phyloP scores from a whole-genome alignment of 1,284 basidiomycete species.

The Schizophyllum commune region DNA sequence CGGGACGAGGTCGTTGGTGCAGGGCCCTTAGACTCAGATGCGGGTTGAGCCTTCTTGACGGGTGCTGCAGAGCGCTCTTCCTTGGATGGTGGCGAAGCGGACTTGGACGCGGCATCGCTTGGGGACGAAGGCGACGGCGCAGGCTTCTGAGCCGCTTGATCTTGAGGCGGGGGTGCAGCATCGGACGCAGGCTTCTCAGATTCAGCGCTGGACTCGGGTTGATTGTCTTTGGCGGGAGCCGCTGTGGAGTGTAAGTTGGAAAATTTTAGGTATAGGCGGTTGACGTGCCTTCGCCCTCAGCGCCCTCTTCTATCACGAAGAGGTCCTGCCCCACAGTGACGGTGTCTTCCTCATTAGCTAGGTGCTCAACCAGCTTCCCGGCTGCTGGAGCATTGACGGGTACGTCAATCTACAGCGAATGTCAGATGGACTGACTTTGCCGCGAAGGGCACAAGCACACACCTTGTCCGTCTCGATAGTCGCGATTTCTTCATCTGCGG shows the following conservation, averaged over 20 bases:
- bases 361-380: conserved; percentile 83
- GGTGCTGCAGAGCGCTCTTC: conserved; percentile 22
- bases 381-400: conserved; percentile 91
- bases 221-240: conserved; percentile 14
- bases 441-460: conserved; percentile 9
- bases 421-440: neutral
- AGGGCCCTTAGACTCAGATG: conserved; percentile 15
- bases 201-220: conserved; percentile 29
- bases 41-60: conserved; percentile 21
- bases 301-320: conserved; percentile 86
- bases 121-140: conserved; percentile 24
- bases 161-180: conserved; percentile 32
- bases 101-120: neutral
- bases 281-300: conserved; percentile 45
- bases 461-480: conserved; percentile 99
- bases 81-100: conserved; percentile 14
- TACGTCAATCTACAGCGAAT: conserved; percentile 71
- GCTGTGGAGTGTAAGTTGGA: conserved; percentile 1
- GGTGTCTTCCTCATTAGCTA: conserved; percentile 90
- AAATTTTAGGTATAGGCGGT: conserved; percentile 2
- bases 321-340: conserved; percentile 94
- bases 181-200: conserved; percentile 45
- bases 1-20: conserved; percentile 50
- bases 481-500: conserved; percentile 92
- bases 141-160: conserved; percentile 19